phyloP scores from a whole-genome alignment of 1,284 basidiomycete genomes.

The Puccinia novopanici region DNA sequence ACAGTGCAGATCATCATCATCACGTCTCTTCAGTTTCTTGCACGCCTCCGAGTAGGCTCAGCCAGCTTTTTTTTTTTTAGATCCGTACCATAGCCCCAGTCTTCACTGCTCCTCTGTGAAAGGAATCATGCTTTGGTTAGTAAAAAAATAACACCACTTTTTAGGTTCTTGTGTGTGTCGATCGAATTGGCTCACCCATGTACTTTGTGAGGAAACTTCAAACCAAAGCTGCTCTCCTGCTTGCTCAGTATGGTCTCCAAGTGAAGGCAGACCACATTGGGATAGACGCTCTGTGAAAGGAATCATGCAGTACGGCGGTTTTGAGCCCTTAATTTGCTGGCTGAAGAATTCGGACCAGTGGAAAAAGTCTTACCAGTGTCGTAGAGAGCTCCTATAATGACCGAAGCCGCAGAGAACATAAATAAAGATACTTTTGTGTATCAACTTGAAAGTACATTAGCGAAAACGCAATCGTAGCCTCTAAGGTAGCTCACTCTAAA shows the following conservation, averaged over 20 bases:
- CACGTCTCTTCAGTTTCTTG: neutral
- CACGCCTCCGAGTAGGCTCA: neutral
- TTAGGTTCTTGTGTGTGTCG: neutral
- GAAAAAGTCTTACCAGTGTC: constrained; percentile 26
- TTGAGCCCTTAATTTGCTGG: neutral
- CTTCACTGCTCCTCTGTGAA: constrained; percentile 28
- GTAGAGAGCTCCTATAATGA: constrained; percentile 38
- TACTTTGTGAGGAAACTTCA: constrained; percentile 49
- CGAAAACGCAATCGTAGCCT: neutral
- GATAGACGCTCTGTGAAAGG: constrained; percentile 40
- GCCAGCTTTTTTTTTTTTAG: neutral
- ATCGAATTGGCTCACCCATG: constrained; percentile 22
- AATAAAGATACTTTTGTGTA: too few species aligned
- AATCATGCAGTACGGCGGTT: neutral
- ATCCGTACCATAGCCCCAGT: constrained; percentile 43
- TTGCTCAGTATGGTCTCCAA: constrained; percentile 45
- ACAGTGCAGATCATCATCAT: neutral
- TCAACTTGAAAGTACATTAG: too few species aligned
- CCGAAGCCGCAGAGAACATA: neutral
- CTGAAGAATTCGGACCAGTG: neutral
- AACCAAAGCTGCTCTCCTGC: constrained; percentile 22
- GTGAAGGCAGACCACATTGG: constrained; percentile 49
- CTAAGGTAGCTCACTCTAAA: constrained; percentile 36
- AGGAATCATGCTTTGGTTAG: neutral
- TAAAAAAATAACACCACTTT: neutral